Evolutionary conservation across 192 early-diverging fungal genomes (phyloP).

Genomic region (Thamnidium elegans): DNA sequence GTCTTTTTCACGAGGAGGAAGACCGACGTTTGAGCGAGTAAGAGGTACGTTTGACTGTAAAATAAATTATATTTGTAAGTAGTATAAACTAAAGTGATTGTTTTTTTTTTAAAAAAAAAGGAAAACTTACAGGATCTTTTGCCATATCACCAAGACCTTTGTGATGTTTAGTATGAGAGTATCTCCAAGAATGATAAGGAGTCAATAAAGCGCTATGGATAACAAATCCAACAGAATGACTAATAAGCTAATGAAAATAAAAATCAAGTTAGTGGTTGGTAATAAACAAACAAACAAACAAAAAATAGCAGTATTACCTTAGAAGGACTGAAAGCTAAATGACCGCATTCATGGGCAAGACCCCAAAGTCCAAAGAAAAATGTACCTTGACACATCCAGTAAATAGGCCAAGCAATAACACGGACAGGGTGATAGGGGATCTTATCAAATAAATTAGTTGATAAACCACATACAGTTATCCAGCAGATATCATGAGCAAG

Average conservation of each 20-base stretch:
- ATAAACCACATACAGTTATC: conserved; percentile 58
- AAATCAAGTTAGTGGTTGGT: not conserved
- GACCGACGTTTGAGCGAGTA: conserved; percentile 56
- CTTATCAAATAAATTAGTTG: conserved; percentile 64
- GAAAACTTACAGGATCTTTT: conserved; percentile 68
- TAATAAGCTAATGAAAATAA: conserved; percentile 48
- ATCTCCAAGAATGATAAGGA: conserved; percentile 90
- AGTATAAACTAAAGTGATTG: no score
- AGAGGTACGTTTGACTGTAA: conserved; percentile 65
- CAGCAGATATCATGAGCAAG: conserved; percentile 72
- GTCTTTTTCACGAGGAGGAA: conserved; percentile 43
- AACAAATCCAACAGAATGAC: conserved; percentile 83
- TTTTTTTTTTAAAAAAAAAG: no score
- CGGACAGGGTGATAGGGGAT: conserved; percentile 43
- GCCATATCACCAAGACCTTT: conserved; percentile 83
- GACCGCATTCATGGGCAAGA: conserved; percentile 87
- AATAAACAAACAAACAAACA: not conserved
- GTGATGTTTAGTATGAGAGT: conserved; percentile 89
- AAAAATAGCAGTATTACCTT: conserved; percentile 31
- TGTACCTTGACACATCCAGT: conserved; percentile 51
- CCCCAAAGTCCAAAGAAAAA: conserved; percentile 80
- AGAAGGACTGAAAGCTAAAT: conserved; percentile 81
- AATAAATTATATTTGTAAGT: no score
- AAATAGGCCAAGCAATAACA: conserved; percentile 67
- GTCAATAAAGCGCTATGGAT: conserved; percentile 86